Base-by-base conservation (phyloP, 2,329 filamentous ascomycete species). In the Eutypa lata region DNA sequence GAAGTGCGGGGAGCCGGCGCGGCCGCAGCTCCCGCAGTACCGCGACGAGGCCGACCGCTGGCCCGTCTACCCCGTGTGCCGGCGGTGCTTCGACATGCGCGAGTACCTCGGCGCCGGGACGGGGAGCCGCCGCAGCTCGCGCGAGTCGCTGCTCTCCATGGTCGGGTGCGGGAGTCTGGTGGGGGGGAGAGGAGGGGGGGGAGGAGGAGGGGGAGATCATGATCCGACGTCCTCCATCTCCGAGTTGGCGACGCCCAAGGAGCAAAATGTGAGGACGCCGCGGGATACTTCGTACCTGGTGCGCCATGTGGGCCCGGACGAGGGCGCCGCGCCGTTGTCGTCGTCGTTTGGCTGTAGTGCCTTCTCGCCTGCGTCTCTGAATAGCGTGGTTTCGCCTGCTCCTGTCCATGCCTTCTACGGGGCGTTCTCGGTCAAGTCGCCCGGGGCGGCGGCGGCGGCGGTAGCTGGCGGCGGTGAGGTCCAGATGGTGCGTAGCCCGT, bases 131-230 rank as follows among this genome's bases (percentile, higher is more conserved):
- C 68, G 73, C n/a, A 72, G 69, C 56, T 76, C 72, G 38, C 66
- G 71, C 10, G 68, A 70, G 53, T 76, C 73, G 14, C 53, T 76
- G 33, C 62, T 72, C 19, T 75, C 73, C 47, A 75, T 76, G 70
- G 69, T 75, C 53, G 73, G 71, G 47, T 48, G 54, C 19, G 35
- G n/a, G 7, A 18, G 35, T 14, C 4, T 4, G 7, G 35, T 14
- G 13, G 35, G n/a, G 13, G 6, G 35, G 8, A 56, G 59, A 10
- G 52, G 37, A 8, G 65, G 60, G 28, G 58, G 52, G n/a, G n/a
- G n/a, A n/a, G n/a, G n/a, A n/a, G n/a, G n/a, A n/a, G n/a, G n/a
- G n/a, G n/a, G n/a, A 13, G 66, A 62, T 35, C 71, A 70, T 38
- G 73, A 75, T 51, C 58, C 71, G 40, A 68, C 68, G 7, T 73